Evolutionary conservation across 169 alveolate genomes (phyloP).

Genomic region (Plasmodium knowlesi): DNA sequence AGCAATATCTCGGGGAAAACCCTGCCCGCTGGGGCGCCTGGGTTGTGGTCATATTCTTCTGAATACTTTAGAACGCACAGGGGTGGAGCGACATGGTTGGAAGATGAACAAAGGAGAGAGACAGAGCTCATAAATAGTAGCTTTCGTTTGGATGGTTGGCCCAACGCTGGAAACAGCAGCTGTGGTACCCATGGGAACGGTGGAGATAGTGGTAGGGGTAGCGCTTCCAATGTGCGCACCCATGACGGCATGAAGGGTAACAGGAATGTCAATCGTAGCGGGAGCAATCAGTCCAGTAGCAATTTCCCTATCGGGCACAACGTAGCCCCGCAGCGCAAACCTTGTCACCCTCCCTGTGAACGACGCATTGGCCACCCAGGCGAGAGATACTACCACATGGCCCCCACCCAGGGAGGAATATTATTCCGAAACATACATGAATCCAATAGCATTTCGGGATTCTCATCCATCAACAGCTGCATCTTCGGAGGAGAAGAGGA

Average conservation of each 20-base stretch:
- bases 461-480: slow-evolving; percentile 28
- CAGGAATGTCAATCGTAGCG: not conserved
- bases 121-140: not conserved
- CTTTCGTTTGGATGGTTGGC: not conserved
- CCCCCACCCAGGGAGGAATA: not conserved
- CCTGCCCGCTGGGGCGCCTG: not conserved
- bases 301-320: no score
- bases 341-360: not conserved
- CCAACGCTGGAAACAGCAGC: not conserved
- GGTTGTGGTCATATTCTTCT: not conserved
- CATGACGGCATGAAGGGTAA: not conserved
- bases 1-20: not conserved
- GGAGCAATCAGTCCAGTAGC: not conserved
- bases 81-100: not conserved
- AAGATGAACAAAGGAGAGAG: not conserved
- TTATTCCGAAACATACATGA: slow-evolving; percentile 11
- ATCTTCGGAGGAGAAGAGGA: not conserved
- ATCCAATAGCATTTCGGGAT: slow-evolving; percentile 23
- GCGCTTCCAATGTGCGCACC: not conserved
- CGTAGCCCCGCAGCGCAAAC: not conserved
- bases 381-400: not conserved
- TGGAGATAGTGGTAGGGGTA: not conserved
- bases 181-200: not conserved
- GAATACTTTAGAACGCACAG: not conserved
- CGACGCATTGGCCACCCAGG: not conserved